A percentile compares a stretch with the other conserved stretches of the same genome.
Conservation (phyloP, 1,139 yeast genomes). For the Geotrichum bryndzae region DNA sequence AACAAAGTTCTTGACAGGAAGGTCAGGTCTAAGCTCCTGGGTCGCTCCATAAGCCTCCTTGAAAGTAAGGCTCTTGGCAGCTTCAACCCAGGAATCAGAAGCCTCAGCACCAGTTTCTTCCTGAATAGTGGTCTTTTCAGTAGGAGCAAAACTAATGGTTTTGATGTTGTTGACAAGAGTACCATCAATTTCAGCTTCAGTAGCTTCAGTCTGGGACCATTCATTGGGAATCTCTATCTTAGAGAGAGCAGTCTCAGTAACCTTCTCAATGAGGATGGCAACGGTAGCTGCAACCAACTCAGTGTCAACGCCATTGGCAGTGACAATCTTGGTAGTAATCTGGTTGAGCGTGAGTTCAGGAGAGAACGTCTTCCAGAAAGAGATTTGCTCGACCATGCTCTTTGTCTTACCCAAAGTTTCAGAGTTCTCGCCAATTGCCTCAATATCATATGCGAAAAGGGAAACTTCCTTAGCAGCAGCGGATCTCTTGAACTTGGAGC, state of each 20-base stretch:
- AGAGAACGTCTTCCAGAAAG: slow-evolving; percentile 68
- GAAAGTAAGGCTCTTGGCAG: slow-evolving; percentile 71
- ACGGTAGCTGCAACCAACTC: slow-evolving; percentile 80
- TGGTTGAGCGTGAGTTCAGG: slow-evolving; percentile 57
- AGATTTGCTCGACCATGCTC: slow-evolving; percentile 69
- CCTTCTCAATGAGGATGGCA: slow-evolving; percentile 48
- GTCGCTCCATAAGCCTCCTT: slow-evolving; percentile 65
- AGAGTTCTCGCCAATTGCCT: slow-evolving; percentile 33
- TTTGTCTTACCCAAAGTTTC: slow-evolving; percentile 74
- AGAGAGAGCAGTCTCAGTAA: slow-evolving; percentile 31
- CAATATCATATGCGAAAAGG: slow-evolving; percentile 37
- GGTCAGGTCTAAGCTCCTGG: slow-evolving; percentile 74
- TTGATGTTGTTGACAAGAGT: slow-evolving; percentile 38
- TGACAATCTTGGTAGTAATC: slow-evolving; percentile 71
- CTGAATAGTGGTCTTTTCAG: slow-evolving; percentile 40
- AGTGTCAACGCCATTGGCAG: slow-evolving; percentile 74
- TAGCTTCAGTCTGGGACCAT: slow-evolving; percentile 34
- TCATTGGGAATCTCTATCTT: slow-evolving; percentile 35
- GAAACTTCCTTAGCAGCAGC: slow-evolving; percentile 50
- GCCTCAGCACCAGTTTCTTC: slow-evolving; percentile 44
- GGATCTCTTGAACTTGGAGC: slow-evolving; percentile 49
- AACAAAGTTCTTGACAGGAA: slow-evolving; percentile 77
- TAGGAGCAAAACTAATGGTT: slow-evolving; percentile 26
- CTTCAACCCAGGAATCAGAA: slow-evolving; percentile 42
- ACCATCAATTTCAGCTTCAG: slow-evolving; percentile 32